Evolutionary conservation across 345 rosid species (phyloP).

Genomic region (Salix caprea): DNA sequence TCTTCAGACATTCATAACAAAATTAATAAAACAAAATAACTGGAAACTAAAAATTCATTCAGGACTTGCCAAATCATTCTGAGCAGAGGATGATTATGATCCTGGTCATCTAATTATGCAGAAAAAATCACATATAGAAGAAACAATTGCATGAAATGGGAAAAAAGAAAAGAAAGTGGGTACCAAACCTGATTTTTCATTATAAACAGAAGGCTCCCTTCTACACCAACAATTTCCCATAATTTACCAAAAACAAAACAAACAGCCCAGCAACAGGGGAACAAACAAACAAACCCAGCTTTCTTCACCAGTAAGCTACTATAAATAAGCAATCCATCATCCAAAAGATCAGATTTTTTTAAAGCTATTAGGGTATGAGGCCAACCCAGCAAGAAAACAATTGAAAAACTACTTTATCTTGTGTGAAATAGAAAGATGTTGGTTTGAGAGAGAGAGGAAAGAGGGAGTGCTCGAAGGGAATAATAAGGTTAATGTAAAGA

Average conservation of each 20-base stretch:
- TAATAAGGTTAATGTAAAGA: constrained; percentile 42
- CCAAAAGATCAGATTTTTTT: constrained; percentile 14
- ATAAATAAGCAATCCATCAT: constrained; percentile 7
- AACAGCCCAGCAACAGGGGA: not conserved
- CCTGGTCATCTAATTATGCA: not conserved
- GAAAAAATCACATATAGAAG: not conserved
- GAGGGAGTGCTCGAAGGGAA: constrained; percentile 29
- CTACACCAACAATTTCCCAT: constrained; percentile 91
- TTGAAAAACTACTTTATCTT: not conserved
- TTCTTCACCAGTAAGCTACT: constrained; percentile 11
- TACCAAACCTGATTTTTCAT: constrained; percentile 78
- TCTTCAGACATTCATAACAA: not conserved
- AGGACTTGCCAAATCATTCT: not conserved
- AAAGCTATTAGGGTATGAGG: constrained; percentile 5
- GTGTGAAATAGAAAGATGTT: constrained; percentile 14
- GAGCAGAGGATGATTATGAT: not conserved
- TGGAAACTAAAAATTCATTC: not conserved
- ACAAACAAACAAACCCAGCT: not conserved
- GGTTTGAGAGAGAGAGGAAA: constrained; percentile 18
- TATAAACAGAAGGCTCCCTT: constrained; percentile 66
- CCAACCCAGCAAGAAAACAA: constrained; percentile 10
- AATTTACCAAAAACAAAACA: constrained; percentile 11
- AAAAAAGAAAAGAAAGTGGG: not conserved
- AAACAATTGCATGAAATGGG: not conserved
- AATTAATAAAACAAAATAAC: no score